These are phyloP conservation scores for Ulvella scutata DNA, from an alignment of 139 green algal species.

Conservation along the genomic window DNA sequence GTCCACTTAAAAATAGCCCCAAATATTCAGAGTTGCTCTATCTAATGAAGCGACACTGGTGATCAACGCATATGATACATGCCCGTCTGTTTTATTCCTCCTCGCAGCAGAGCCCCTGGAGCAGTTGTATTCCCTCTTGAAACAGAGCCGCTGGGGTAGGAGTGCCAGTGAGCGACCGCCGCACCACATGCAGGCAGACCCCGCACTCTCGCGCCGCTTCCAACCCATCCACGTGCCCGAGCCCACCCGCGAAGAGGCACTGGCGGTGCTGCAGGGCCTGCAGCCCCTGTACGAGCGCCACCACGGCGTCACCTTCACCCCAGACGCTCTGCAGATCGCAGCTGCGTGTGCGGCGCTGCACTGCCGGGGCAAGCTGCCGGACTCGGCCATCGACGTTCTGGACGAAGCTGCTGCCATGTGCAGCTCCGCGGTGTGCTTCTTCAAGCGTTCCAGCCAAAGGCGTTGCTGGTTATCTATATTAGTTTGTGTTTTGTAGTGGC, in stretches of 20 bases:
- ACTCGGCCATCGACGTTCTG: slow-evolving; percentile 69
- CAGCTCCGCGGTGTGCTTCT: not conserved
- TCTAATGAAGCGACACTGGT: too few relatives aligned
- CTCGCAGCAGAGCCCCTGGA: too few relatives aligned
- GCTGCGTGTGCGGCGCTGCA: slow-evolving; percentile 35
- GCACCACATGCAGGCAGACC: slow-evolving; percentile 84
- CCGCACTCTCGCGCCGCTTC: slow-evolving; percentile 67
- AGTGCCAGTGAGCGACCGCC: too few relatives aligned
- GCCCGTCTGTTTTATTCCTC: too few relatives aligned
- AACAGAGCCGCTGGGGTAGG: too few relatives aligned
- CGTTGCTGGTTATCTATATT: too few relatives aligned
- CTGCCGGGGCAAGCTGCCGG: slow-evolving; percentile 44
- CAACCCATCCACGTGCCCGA: slow-evolving; percentile 65
- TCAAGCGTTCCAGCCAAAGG: too few relatives aligned
- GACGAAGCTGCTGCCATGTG: slow-evolving; percentile 59
- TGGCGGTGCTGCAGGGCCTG: slow-evolving; percentile 58
- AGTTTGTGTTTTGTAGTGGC: too few relatives aligned
- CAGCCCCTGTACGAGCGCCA: slow-evolving; percentile 61
- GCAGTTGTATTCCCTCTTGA: too few relatives aligned
- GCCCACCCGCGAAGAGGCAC: slow-evolving; percentile 42
- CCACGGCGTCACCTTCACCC: slow-evolving; percentile 53
- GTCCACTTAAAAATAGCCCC: too few relatives aligned
- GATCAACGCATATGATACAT: too few relatives aligned
- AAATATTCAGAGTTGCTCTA: too few relatives aligned
- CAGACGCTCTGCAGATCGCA: slow-evolving; percentile 45